Evolutionary conservation across 495 filamentous ascomycete species (phyloP), one percentile per base, ranked within the genome.

Genomic region (Penicillium pulvis): DNA sequence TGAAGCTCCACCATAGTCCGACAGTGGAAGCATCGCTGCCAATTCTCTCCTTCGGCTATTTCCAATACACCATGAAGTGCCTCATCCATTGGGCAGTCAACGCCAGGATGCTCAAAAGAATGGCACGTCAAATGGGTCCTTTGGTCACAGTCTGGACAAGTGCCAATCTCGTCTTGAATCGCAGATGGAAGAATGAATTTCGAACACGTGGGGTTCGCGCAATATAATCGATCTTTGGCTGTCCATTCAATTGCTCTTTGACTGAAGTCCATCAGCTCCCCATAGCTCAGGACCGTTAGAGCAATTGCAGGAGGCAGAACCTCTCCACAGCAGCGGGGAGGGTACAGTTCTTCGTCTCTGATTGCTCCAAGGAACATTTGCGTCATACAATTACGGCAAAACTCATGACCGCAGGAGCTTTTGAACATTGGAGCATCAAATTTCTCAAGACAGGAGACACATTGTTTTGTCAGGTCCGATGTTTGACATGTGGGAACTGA

Each of bases 291-390:
- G 5, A 66, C 30, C 4, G 49, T 39, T 10, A 63, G 4, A 3
- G 57, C 48, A 16, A 41, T 58, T 17, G 39, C 54, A 6, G 57
- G 54, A 2, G 63, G 43, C 0, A 60, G 26, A 7, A 51, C 17
- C 17, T 55, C 24, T 1, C 54, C 55, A 39, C 61, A 63, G 26
- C 57, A 60, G 8, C 58, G 54, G 9, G 63, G 66, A n/a, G 63
- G 66, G 24, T 69, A 69, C 0, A 66, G 30, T 39, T 69, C 60
- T 28, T 69, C 66, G 30, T 69, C 60, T 57, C 41, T 60, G 6
- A 58, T 69, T 1, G 59, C 30, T 5, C 57, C 58, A 11, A 66
- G 58, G 24, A 66, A 61, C 35, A 69, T 50, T 10, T 57, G 41
- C n/a, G 41, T 36, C 0, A 54, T 51, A 45, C 60, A 69, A 6